These are phyloP conservation scores for Dalechampia spathulata DNA, from an alignment of 441 rosid species.

Conservation along the genomic window DNA sequence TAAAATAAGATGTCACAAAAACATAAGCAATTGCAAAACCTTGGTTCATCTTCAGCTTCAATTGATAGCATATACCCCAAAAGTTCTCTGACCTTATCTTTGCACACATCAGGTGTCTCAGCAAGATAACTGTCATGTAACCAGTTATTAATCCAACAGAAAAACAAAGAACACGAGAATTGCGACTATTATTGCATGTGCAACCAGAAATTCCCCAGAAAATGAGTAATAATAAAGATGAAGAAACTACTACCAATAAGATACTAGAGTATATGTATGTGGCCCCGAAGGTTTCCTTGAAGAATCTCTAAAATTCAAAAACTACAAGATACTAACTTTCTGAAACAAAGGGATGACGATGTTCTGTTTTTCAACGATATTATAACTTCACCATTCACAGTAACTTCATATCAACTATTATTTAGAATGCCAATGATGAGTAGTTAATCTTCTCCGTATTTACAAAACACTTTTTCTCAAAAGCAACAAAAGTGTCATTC, in stretches of 20 bases:
- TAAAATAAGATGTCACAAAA: no score
- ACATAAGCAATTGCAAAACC: no score
- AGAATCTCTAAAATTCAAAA: not conserved
- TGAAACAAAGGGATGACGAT: not conserved
- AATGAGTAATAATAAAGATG: not conserved
- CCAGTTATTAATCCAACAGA: constrained; percentile 1
- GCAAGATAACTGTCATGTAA: constrained; percentile 73
- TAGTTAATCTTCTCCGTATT: not conserved
- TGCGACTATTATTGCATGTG: not conserved
- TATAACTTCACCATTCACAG: not conserved
- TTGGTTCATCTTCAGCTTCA: constrained; percentile 85
- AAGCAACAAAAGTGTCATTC: not conserved
- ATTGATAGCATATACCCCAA: constrained; percentile 66
- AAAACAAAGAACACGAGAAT: not conserved
- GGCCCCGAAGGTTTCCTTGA: not conserved
- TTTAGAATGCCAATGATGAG: not conserved
- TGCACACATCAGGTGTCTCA: constrained; percentile 67
- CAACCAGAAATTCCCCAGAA: not conserved
- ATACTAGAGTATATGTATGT: no score
- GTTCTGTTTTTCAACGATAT: not conserved
- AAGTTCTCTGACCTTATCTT: constrained; percentile 66
- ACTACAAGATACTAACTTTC: not conserved
- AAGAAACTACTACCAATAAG: no score
- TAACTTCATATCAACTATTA: not conserved
- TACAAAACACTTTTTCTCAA: not conserved